These are phyloP conservation scores for Ambrosiella beaveri DNA, from an alignment of 2,329 filamentous ascomycete species.

Conservation along the genomic window DNA sequence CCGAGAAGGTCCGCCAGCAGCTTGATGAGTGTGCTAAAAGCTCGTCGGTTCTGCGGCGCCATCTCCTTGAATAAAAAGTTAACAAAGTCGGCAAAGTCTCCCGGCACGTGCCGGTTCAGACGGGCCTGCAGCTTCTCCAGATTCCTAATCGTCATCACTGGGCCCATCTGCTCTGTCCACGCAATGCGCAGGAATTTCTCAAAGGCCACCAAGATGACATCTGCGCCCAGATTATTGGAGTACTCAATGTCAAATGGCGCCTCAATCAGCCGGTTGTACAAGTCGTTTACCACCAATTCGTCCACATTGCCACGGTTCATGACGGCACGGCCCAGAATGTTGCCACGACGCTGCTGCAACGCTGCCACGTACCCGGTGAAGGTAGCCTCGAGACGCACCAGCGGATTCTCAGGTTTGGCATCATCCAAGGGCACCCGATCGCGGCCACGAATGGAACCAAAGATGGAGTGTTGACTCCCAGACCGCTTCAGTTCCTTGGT, in stretches of 20 bases:
- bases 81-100: conserved; percentile 56
- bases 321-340: conserved; percentile 63
- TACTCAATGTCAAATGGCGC: conserved; percentile 62
- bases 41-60: conserved; percentile 54
- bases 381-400: conserved; percentile 65
- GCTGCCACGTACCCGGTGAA: conserved; percentile 70
- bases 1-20: conserved; percentile 75
- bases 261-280: conserved; percentile 79
- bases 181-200: conserved; percentile 81
- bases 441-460: conserved; percentile 35
- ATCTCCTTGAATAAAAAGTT: conserved; percentile 46
- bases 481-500: conserved; percentile 23
- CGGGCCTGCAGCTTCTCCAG: conserved; percentile 59
- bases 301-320: conserved; percentile 48
- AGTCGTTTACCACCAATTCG: conserved; percentile 66
- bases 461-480: conserved; percentile 35
- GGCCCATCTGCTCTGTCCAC: conserved; percentile 78
- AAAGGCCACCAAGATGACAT: conserved; percentile 79
- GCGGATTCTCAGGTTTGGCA: conserved; percentile 42
- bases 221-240: conserved; percentile 57
- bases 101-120: conserved; percentile 47
- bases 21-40: conserved; percentile 69
- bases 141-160: conserved; percentile 55
- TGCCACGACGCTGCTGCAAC: conserved; percentile 69
- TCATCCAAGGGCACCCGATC: conserved; percentile 29